Base-by-base conservation (phyloP, 2,329 filamentous ascomycete species). In the Botrytis fabae region DNA sequence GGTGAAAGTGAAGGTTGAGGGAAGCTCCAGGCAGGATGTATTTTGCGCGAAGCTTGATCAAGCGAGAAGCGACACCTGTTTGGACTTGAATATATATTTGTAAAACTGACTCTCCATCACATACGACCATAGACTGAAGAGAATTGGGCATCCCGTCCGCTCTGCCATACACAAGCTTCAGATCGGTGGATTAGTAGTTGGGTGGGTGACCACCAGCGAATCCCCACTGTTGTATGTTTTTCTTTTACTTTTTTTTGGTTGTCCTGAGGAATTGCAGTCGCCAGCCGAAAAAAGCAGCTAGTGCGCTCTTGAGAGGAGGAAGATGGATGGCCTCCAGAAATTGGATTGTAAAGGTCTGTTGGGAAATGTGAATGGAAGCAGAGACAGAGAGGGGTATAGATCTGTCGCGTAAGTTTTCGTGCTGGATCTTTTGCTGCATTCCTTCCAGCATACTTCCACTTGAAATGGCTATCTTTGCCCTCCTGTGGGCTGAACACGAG, bases 91-190 rank as follows among this genome's bases (percentile, higher is more conserved):
- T 28, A 68, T 68, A 68, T 54, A 2, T 4, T 28, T 35, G 32
- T 25, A 28, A 22, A 3, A 14, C 3, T 3, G 0, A 0, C 0
- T 0, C 0, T 0, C 8, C 0, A 0, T 0, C 35, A 68, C 64
- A 54, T 68, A 68, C 68, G 68, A 70, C 68, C 68, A 70, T 61
- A 70, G 54, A 70, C 59, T 70, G 54, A 70, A 62, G 68, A 70
- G 38, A 62, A 70, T 62, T 70, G 68, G 68, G 68, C 68, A 70
- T 70, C 68, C 68, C 68, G 68, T 70, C 68, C 68, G 68, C 68
- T 70, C 68, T 70, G 68, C 68, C 68, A 70, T 70, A 70, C 68
- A 70, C 59, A 70, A 70, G 68, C 68, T 48, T 70, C 68, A 70
- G 59, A 70, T 70, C 54, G 68, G 68, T 48, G 54, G 59, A 62